phyloP scores from a whole-genome alignment of 371 early-diverging fungal genomes.

The Mucor piriformis region DNA sequence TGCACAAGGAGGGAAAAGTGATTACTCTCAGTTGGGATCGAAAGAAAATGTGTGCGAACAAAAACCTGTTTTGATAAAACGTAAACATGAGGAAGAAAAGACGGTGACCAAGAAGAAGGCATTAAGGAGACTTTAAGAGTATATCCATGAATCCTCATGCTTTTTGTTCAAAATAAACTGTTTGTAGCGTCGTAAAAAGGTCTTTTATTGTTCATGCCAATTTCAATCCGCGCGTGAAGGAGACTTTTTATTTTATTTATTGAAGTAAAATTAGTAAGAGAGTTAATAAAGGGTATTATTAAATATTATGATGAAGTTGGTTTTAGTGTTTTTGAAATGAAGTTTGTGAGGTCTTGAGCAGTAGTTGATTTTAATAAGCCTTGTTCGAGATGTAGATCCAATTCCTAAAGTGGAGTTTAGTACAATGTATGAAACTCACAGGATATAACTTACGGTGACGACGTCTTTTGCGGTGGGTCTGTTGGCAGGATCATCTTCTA shows the following conservation, averaged over 20 bases:
- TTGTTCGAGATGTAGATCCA: slow-evolving; percentile 46
- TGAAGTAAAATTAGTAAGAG: background rate
- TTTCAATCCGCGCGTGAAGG: no score
- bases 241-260: background rate
- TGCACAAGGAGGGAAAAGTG: slow-evolving; percentile 53
- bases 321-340: slow-evolving; percentile 35
- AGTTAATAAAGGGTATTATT: no score
- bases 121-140: slow-evolving; percentile 21
- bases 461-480: slow-evolving; percentile 50
- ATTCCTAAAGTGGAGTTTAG: slow-evolving; percentile 22
- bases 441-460: slow-evolving; percentile 34
- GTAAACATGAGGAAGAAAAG: background rate
- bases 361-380: slow-evolving; percentile 34
- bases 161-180: no score
- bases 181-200: no score
- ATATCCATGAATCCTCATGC: background rate
- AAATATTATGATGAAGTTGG: background rate
- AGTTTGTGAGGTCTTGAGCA: slow-evolving; percentile 32
- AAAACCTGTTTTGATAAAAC: background rate
- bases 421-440: no score
- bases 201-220: no score
- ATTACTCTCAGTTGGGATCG: slow-evolving; percentile 21
- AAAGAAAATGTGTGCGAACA: background rate
- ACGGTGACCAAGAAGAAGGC: slow-evolving; percentile 24
- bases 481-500: slow-evolving; percentile 41